phyloP scores from a whole-genome alignment of 2,329 filamentous ascomycete genomes.

The Ceratocystis cacaofunesta region DNA sequence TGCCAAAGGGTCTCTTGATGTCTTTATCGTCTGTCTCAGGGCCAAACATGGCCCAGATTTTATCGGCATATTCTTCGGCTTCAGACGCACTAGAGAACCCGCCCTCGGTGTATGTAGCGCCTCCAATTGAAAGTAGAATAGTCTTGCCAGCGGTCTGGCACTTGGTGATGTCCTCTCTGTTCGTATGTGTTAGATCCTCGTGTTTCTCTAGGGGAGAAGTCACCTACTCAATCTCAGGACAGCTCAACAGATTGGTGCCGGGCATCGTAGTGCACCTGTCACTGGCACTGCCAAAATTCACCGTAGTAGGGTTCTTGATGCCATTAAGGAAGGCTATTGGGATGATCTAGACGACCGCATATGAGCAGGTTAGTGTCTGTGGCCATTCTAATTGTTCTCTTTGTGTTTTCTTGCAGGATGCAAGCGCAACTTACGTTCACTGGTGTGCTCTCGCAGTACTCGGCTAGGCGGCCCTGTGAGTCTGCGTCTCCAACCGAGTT shows the following conservation, averaged over 20 bases:
- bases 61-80: conserved; percentile 26
- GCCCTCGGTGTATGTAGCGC: conserved; percentile 29
- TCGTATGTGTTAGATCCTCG: not conserved
- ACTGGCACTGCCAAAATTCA: conserved; percentile 53
- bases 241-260: conserved; percentile 43
- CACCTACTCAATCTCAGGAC: conserved; percentile 48
- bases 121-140: conserved; percentile 31
- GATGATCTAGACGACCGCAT: conserved; percentile 26
- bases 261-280: conserved; percentile 44
- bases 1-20: conserved; percentile 28
- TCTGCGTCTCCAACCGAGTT: conserved; percentile 25
- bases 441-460: conserved; percentile 41
- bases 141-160: conserved; percentile 31
- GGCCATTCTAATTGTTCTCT: conserved; percentile 16
- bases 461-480: conserved; percentile 39
- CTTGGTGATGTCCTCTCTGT: conserved; percentile 25
- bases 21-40: conserved; percentile 23
- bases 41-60: conserved; percentile 28
- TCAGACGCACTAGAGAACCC: conserved; percentile 36
- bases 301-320: conserved; percentile 37
- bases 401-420: no score
- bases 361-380: not conserved
- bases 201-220: conserved; percentile 1
- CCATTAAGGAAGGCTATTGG: conserved; percentile 47
- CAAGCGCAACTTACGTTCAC: conserved; percentile 28